Percentiles rank a stretch among this genome's conserved stretches.
Conservation (phyloP, 345 rosid species). For the Eucalyptus leucophloia region DNA sequence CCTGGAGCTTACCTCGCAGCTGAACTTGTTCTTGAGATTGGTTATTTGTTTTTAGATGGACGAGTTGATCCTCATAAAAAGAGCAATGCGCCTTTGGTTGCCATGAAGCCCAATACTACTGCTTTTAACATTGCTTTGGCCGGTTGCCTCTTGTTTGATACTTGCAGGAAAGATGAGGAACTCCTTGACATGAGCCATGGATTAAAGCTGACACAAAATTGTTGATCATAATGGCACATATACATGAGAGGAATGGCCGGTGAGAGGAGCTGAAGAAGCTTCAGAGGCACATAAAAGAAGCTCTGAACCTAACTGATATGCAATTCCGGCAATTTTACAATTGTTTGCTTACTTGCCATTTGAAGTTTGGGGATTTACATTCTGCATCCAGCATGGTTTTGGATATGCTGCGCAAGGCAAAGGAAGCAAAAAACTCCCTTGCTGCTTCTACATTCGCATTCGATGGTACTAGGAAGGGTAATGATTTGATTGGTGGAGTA, state of each 20-base stretch:
- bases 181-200: conserved; percentile 68
- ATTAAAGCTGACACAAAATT: conserved; percentile 49
- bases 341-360: conserved; percentile 66
- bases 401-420: conserved; percentile 72
- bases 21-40: conserved; percentile 83
- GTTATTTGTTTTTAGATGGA: conserved; percentile 58
- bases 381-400: conserved; percentile 80
- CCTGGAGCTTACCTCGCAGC: conserved; percentile 79
- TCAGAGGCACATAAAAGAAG: conserved; percentile 76
- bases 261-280: conserved; percentile 76
- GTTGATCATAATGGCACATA: conserved; percentile 62
- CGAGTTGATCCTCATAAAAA: conserved; percentile 79
- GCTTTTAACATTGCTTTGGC: conserved; percentile 65
- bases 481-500: neutral
- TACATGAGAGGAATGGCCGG: conserved; percentile 82
- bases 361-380: conserved; percentile 78
- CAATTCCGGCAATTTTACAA: conserved; percentile 74
- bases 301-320: conserved; percentile 39
- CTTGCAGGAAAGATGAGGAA: conserved; percentile 84
- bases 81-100: conserved; percentile 64
- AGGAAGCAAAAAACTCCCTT: conserved; percentile 61
- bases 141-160: conserved; percentile 70
- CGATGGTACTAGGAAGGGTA: conserved; percentile 5
- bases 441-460: conserved; percentile 33
- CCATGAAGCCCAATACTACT: conserved; percentile 76